These are phyloP conservation scores for Pulveroboletus sp. DNA, from an alignment of 768 basidiomycete species.

Conservation along the genomic window DNA sequence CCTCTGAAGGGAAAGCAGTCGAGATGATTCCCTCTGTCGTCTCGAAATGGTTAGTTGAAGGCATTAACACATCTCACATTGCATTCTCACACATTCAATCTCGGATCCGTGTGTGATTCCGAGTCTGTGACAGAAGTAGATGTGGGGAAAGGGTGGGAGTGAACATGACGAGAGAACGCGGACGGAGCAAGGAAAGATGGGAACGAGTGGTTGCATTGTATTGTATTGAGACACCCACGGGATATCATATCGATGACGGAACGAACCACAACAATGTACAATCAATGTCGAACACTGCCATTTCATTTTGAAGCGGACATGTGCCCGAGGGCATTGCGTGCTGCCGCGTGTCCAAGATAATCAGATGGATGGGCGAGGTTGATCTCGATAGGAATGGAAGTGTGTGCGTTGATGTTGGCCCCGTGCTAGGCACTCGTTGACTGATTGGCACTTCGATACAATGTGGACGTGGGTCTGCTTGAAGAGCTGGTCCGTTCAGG, in stretches of 20 bases:
- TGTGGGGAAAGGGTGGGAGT: too few species aligned
- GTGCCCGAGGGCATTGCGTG: background rate
- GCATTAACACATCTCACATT: background rate
- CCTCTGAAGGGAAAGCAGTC: background rate
- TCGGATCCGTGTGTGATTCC: too few species aligned
- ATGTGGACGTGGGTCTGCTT: too few species aligned
- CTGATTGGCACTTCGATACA: background rate
- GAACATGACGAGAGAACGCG: too few species aligned
- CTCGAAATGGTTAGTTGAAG: background rate
- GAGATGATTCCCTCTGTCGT: background rate
- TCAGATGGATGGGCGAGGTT: background rate
- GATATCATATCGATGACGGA: too few species aligned
- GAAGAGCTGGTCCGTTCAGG: too few species aligned
- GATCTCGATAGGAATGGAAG: background rate
- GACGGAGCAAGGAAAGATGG: too few species aligned
- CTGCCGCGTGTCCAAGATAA: background rate
- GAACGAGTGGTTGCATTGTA: too few species aligned
- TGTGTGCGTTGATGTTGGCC: background rate
- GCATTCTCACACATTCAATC: background rate
- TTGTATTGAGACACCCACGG: too few species aligned
- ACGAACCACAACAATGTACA: background rate
- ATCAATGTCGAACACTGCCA: background rate
- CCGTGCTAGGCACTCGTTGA: background rate
- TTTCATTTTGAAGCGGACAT: background rate
- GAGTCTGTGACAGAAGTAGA: too few species aligned